Percentiles rank a stretch among this genome's conserved stretches.
Evolutionary conservation across 129 eudicot species (phyloP).

Genomic region (Centrapalus pauciflorus): DNA sequence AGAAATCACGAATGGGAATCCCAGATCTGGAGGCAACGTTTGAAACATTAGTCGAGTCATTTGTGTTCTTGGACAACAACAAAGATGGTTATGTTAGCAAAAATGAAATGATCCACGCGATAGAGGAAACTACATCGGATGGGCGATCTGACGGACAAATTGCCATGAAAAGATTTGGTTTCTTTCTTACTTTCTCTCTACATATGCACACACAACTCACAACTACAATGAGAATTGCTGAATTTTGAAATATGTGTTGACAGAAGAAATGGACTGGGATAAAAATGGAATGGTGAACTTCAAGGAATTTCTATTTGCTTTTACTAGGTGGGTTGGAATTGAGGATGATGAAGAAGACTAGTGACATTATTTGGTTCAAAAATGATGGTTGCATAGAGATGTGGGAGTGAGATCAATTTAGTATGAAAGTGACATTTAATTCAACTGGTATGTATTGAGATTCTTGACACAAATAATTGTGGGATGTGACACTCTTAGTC

Average conservation of each 20-base stretch:
- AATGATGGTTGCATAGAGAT: background rate
- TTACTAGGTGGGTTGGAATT: constrained; percentile 86
- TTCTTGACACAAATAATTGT: background rate
- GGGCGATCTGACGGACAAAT: constrained; percentile 69
- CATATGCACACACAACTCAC: background rate
- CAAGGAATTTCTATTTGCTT: constrained; percentile 88
- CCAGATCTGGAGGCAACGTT: constrained; percentile 74
- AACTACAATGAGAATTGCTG: background rate
- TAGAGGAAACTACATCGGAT: constrained; percentile 63
- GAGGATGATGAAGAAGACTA: constrained; percentile 79
- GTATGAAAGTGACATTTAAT: background rate
- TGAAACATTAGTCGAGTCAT: constrained; percentile 85
- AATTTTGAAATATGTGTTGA: constrained; percentile 15
- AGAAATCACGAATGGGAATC: constrained; percentile 72
- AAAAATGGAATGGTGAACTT: constrained; percentile 89
- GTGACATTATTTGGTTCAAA: too few relatives aligned
- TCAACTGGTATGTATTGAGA: background rate
- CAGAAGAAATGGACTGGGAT: constrained; percentile 99
- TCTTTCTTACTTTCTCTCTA: background rate
- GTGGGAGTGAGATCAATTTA: background rate
- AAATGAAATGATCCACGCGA: constrained; percentile 75
- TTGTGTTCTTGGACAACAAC: constrained; percentile 83
- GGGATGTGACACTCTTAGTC: too few relatives aligned
- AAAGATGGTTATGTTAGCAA: constrained; percentile 87
- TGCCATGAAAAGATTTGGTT: constrained; percentile 95